Conservation (phyloP, 2,329 filamentous ascomycete genomes). For the Cladosporium sp. region DNA sequence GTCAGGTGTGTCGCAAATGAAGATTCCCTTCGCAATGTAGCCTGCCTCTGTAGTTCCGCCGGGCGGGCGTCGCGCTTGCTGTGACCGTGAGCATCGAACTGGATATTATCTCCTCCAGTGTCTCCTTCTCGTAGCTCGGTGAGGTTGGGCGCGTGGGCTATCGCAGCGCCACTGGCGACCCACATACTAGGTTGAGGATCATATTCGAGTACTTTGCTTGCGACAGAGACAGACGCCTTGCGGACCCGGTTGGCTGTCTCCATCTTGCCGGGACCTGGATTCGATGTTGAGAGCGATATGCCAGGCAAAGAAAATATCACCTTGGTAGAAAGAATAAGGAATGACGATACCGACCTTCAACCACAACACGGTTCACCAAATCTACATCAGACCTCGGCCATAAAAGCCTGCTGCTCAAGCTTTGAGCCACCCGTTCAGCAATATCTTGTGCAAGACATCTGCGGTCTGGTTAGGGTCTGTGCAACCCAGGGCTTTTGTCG, state of each 20-base stretch:
- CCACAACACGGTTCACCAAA: too few species aligned
- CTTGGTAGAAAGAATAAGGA: too few species aligned
- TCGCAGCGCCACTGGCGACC: constrained; percentile 34
- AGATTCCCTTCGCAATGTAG: not conserved
- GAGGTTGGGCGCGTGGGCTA: constrained; percentile 33
- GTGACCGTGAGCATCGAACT: constrained; percentile 23
- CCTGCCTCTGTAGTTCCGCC: constrained; percentile 3
- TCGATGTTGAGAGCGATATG: too few species aligned
- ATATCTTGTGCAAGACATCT: too few species aligned
- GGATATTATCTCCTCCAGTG: constrained; percentile 26
- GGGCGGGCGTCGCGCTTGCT: constrained; percentile 6
- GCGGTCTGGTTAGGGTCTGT: too few species aligned
- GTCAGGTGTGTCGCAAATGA: not conserved
- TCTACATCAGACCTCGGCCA: too few species aligned
- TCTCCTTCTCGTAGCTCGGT: constrained; percentile 30
- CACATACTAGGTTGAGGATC: constrained; percentile 37
- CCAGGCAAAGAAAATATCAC: too few species aligned
- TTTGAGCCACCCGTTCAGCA: too few species aligned
- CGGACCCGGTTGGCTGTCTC: constrained; percentile 1
- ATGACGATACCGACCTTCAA: too few species aligned
- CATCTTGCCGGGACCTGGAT: not conserved
- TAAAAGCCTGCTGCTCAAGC: too few species aligned
- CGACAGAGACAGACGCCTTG: constrained; percentile 4
- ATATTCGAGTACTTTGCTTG: constrained; percentile 29
- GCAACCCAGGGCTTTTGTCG: too few species aligned